Base-by-base conservation (phyloP, 2,329 filamentous ascomycete species). In the Clonostachys rosea region DNA sequence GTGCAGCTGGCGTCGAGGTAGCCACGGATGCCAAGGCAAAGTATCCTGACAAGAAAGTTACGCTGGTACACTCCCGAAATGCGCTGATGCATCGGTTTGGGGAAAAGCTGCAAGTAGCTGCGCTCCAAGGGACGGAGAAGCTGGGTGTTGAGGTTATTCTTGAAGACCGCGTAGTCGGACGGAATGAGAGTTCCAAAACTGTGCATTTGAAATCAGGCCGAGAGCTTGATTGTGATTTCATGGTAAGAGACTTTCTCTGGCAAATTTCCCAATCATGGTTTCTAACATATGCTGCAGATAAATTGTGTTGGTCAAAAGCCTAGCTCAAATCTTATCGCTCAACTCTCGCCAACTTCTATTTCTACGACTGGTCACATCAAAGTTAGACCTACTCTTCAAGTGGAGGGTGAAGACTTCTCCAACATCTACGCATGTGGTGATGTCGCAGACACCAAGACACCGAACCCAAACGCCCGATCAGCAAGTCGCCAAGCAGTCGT, bases 391-490 rank as follows among this genome's bases (percentile, higher is more conserved):
- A 82, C 76, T 0, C 66, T 87, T 33, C 82, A 86, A 50, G 65
- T 87, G 13, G 56, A 62, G 8, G 74, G 78, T 52, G 61, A 68
- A 2, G 49, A 51, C 0, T 65, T 75, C 10, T 67, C 71, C 3
- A 73, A 81, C 50, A 68, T 86, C 3, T 87, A 82, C 54, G 78
- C 76, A 2, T 74, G 80, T n/a, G 84, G 84, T 16, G 83, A 87
- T 52, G 78, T 87, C 5, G 75, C 80, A 5, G 76, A 78, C 24
- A 73, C 72, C 2, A 50, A 60, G 10, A 68, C 70, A 1, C 66
- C 67, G 0, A 61, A 66, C 34, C 75, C 75, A 6, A 83, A 83
- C 56, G 78, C 75, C 0, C 69, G 81, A 10, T 73, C 79, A 0
- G 79, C 77, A 0, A 67, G 68, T 42, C 65, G 69, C 11, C 83